Conservation (phyloP, 139 green algal genomes). For the Chlamydomonas sphaeroides region DNA sequence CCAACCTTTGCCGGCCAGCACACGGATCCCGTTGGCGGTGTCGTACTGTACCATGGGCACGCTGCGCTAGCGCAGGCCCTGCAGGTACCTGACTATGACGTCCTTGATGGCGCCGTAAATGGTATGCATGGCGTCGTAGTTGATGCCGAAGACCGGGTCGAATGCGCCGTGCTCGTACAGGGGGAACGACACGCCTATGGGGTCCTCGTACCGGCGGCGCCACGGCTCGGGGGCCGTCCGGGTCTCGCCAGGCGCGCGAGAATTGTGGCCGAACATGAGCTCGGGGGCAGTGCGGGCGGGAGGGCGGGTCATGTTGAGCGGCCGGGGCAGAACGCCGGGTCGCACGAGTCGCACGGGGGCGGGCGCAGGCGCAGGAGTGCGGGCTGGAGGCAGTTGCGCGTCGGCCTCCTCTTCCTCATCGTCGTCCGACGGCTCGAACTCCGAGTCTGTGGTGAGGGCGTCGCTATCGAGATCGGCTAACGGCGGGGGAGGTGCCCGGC, state of each 20-base stretch:
- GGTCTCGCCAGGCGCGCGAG: too few relatives aligned
- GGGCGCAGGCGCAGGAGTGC: too few relatives aligned
- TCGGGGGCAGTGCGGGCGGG: neutral
- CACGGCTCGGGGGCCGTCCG: neutral
- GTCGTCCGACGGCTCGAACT: too few relatives aligned
- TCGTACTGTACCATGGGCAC: neutral
- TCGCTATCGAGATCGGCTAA: too few relatives aligned
- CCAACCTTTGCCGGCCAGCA: too few relatives aligned
- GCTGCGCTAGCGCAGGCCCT: neutral
- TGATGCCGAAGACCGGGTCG: neutral
- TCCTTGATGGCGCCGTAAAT: neutral
- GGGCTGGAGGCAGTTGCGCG: neutral
- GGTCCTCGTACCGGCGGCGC: too few relatives aligned
- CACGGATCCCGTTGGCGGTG: neutral
- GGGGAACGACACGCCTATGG: neutral
- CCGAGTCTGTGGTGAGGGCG: too few relatives aligned
- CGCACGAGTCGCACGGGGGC: too few relatives aligned
- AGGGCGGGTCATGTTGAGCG: too few relatives aligned
- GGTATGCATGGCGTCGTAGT: neutral
- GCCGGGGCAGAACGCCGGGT: too few relatives aligned
- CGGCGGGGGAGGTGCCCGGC: too few relatives aligned
- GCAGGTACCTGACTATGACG: neutral
- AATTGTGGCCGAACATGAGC: neutral
- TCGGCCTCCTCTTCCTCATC: neutral
- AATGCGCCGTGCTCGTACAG: neutral